These are phyloP conservation scores for Rhipidocladum racemiflorum DNA, from an alignment of 176 grass and related monocot species.

Conservation along the genomic window DNA sequence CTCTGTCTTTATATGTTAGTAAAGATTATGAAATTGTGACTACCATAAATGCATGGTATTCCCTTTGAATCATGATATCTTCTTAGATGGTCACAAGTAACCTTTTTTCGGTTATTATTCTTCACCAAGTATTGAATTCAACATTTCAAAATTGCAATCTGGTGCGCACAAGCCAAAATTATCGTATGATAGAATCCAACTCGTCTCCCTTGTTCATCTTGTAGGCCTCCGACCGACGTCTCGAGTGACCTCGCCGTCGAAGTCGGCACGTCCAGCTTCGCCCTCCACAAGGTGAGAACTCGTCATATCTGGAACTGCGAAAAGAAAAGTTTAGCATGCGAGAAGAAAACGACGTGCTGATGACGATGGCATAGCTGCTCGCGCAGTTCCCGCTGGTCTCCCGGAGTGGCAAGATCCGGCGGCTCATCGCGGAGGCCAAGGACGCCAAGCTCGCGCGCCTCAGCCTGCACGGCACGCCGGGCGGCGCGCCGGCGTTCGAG, in stretches of 20 bases:
- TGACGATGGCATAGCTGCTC: slow-evolving; percentile 51
- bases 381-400: slow-evolving; percentile 95
- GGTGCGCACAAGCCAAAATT: background rate
- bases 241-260: slow-evolving; percentile 92
- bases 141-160: background rate
- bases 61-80: background rate
- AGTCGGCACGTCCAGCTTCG: slow-evolving; percentile 83
- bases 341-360: slow-evolving; percentile 19
- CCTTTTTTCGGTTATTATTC: background rate
- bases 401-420: slow-evolving; percentile 82
- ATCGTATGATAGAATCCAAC: background rate
- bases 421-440: slow-evolving; percentile 64
- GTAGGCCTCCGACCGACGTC: slow-evolving; percentile 92
- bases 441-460: slow-evolving; percentile 65
- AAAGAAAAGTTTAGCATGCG: background rate
- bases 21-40: background rate
- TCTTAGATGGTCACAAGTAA: background rate
- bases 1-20: too few species aligned
- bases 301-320: background rate
- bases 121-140: background rate
- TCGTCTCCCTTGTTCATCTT: background rate
- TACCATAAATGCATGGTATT: background rate
- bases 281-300: slow-evolving; percentile 89
- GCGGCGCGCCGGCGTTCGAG: slow-evolving; percentile 73
- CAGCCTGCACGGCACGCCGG: slow-evolving; percentile 59